Evolutionary conservation across 768 basidiomycete species (phyloP), one percentile per base, ranked within the genome.

Genomic region (Trametes maxima): DNA sequence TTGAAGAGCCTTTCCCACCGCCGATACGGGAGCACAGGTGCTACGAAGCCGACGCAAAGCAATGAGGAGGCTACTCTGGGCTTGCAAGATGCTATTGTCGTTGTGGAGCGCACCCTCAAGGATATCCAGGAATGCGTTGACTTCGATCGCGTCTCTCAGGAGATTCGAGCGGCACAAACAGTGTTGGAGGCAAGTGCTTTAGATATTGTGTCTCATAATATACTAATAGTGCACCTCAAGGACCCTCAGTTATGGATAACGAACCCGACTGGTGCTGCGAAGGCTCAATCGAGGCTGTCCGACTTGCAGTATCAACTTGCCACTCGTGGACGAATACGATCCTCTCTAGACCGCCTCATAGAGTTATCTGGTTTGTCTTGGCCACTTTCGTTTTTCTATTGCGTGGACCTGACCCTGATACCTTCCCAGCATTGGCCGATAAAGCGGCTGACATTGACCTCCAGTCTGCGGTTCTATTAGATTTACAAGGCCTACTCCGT

Each of bases 281-380:
- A 54, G 37, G 46, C 44, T 14, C 63, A 64, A 40, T 36, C 63
- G 16, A 57, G 60, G 14, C 52, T 65, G 7, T 47, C 49, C 0
- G 57, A 58, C n/a, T 33, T 67, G 37, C 60, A 64, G 36, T 55
- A 57, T 40, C 60, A 60, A 35, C 40, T 67, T 3, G 52, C 57
- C 1, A 62, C 57, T 6, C 56, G 59, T 19, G 14, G 50, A 12
- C 39, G 24, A 22, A 33, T 63, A 8, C 56, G 44, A 2, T 21
- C 46, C 14, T 47, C 56, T 10, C 37, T 58, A 12, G 39, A 57
- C 7, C 45, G 44, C 10, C 48, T 65, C 16, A 57, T 46, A 47
- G 64, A 65, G 28, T 43, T 62, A 8, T 35, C 53, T 28, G 60
- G 64, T 65, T 52, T 13, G 54, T 33, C 33, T 5, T 16, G 12